Evolutionary conservation across 1,284 basidiomycete species (phyloP).

Genomic region (Trametes sp.): DNA sequence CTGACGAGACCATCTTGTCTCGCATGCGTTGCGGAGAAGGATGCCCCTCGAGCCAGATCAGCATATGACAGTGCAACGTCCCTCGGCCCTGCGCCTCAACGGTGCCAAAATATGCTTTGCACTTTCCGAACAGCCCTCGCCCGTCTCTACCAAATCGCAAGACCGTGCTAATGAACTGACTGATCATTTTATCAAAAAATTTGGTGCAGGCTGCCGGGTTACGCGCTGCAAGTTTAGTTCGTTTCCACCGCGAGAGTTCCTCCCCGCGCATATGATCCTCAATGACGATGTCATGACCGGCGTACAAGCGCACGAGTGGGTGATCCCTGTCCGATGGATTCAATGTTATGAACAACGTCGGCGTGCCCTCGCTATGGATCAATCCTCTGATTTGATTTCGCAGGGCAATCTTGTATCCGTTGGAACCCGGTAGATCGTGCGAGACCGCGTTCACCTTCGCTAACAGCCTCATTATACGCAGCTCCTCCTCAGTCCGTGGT

Average conservation of each 20-base stretch:
- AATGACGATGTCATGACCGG: not conserved
- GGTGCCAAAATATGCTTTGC: conserved; percentile 25
- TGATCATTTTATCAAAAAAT: conserved; percentile 20
- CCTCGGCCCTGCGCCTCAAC: conserved; percentile 30
- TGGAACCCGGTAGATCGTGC: not conserved
- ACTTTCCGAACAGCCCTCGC: conserved; percentile 21
- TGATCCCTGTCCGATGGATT: conserved; percentile 7
- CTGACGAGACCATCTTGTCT: conserved; percentile 6
- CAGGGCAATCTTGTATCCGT: not conserved
- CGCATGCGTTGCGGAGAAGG: conserved; percentile 18
- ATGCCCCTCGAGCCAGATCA: conserved; percentile 27
- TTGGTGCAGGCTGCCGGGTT: conserved; percentile 4
- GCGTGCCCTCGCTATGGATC: not conserved
- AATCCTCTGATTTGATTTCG: not conserved
- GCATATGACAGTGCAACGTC: conserved; percentile 31
- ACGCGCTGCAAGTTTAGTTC: not conserved
- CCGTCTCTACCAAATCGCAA: not conserved
- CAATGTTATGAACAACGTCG: conserved; percentile 5
- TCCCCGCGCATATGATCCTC: not conserved
- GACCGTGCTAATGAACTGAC: conserved; percentile 9
- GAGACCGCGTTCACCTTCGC: not conserved
- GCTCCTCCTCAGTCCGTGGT: not conserved
- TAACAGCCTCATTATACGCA: not conserved
- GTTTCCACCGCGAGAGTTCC: not conserved
- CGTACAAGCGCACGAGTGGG: not conserved